Base-by-base conservation (phyloP, 2,329 filamentous ascomycete genomes). In the Fusarium burgessii region DNA sequence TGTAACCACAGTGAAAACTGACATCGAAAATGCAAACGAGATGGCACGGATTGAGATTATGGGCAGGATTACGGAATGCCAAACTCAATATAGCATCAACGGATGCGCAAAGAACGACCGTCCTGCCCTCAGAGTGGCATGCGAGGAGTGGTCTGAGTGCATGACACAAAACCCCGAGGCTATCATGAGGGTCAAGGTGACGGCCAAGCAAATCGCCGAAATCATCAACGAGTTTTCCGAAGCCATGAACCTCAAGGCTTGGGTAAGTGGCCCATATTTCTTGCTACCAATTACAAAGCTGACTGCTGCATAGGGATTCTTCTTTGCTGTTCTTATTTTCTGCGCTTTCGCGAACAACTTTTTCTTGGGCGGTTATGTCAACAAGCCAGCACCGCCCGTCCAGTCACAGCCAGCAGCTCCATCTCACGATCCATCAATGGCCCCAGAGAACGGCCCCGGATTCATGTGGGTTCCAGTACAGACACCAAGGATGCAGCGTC, bases 221-320 rank as follows among this genome's bases (percentile, higher is more conserved):
- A 97, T 99, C 42, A 91, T 98, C 80, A 98, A 98, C 79, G 92
- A 92, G 76, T 98, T 98, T 79, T 91, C 97, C 7, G 94, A 97
- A 75, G 91, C 93, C 9, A 95, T 98, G 80, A 94, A 92, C 70
- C 92, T 93, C 81, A 98, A 98, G 81, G 86, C 87, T 13, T 87
- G 87, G 82, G 87, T 89, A 80, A 71, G 85, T 79, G 27, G 15
- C 35, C 20, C 36, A 15, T 11, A 6, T 13, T 46, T 12, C 12
- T 7, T 20, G 46, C n/a, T 51, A 23, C 17, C 14, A 10, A 17
- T 12, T 27, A 47, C 45, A 29, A 15, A 58, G 59, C 71, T 75
- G 63, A 76, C 58, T 18, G 20, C 27, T 51, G 11, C 7, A 32
- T 49, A 88, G 86, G 83, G 83, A 3, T 87, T 89, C 67, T 82